Evolutionary conservation across 2,329 filamentous ascomycete genomes (phyloP), one percentile per base, ranked within the genome.

Genomic region (Emmonsia crescens): DNA sequence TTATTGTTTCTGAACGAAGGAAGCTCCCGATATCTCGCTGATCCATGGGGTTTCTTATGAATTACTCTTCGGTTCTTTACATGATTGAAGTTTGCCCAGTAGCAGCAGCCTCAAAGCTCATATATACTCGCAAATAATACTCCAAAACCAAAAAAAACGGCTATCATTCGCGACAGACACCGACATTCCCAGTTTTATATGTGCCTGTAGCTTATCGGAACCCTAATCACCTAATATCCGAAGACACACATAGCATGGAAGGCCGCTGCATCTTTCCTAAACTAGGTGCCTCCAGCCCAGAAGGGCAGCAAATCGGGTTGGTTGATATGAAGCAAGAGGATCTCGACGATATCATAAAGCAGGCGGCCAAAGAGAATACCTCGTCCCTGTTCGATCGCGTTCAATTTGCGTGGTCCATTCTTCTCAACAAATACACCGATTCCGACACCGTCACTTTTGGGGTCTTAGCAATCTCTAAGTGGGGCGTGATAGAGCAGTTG

Each of bases 381-480:
- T 12, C 46, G 10, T 24, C 46, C 9, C 21, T 48, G 46, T 48
- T 48, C n/a, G 36, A 55, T 24, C 27, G 33, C 16, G 29, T 55
- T 21, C 29, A 55, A n/a, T 71, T 71, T 19, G 73, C 74, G 14
- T 76, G 73, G 73, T 70, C 69, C 1, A 48, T 76, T 27, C 63
- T 75, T 5, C 60, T 75, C 0, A 68, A 69, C 6, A 68, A 66
- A 9, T 74, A 74, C 56, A 71, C 71, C 9, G 70, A 68, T 2
- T 72, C 69, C 10, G 68, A 75, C 38, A 73, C 76, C 58, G 70
- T 75, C 10, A 54, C 73, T 2, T 77, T 75, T 68, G 74, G 72
- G 9, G 73, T 73, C 57, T 10, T 33, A 21, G 4, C 29, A 24
- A 24, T 3, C 12, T n/a, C 19, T 19, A 55, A 19, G 10, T 5